Base-by-base conservation (phyloP, 805 yeast species). In the Cephaloascus albidus region DNA sequence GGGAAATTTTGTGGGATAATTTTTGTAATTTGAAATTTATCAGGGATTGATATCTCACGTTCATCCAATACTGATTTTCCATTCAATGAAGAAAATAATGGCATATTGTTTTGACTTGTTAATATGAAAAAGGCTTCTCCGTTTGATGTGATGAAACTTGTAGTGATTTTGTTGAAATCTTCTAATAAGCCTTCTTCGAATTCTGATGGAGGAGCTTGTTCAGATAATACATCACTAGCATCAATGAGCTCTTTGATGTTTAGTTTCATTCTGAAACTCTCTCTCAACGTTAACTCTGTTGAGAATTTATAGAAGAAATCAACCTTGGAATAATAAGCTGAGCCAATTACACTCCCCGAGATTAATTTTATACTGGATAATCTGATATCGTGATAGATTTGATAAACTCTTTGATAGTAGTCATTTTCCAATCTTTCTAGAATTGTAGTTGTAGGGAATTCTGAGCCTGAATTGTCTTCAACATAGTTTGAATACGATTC, bases 21-120 rank as follows among this genome's bases (percentile, higher is more conserved):
- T 44, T 78, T 79, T 26, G 88, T 66, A n/a, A 78, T 54, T 36
- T 71, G 68, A 51, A 85, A 81, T 12, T 81, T 80, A 23, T 79
- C 80, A 8, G 85, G 86, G 3, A 84, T 70, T 2, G 71, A 61
- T 2, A 84, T 75, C 37, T 77, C 79, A 44, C 95, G 76, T 35
- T 80, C 75, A 54, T 93, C 97, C 38, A 88, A 60, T 17, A 72
- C 63, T 0, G 97, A 85, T 50, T 77, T 82, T 20, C 74, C 70
- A 27, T 75, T 70, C 30, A 81, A 60, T 0, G 95, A 81, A 4
- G 95, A 73, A 54, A 93, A 90, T 37, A 93, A 65, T 12, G 96
- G 95, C 20, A 76, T 69, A 33, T 81, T 87, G 33, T 74, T 73
- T 16, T 74, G 73, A 3, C 83, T 77, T 8, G 74, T 60, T 27